These are phyloP conservation scores for Hibiscus tridactylites DNA, from an alignment of 345 rosid genomes.

Conservation along the genomic window DNA sequence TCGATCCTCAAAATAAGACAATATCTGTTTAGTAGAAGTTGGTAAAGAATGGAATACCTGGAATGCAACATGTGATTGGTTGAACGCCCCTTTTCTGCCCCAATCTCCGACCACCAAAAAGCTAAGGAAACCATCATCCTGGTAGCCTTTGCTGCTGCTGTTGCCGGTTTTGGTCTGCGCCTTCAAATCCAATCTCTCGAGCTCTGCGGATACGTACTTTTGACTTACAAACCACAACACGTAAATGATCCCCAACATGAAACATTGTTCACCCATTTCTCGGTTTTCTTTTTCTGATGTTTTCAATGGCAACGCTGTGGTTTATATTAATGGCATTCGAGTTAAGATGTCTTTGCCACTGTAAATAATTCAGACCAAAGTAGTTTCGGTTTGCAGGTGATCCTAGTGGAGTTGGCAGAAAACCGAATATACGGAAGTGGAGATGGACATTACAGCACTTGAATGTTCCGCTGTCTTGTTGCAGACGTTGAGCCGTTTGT, in stretches of 20 bases:
- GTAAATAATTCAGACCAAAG: background rate
- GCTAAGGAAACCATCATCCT: conserved; percentile 29
- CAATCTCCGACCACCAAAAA: conserved; percentile 48
- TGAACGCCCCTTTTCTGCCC: conserved; percentile 69
- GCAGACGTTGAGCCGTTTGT: background rate
- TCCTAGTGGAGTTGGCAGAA: too few relatives aligned
- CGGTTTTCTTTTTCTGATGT: background rate
- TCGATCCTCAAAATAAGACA: background rate
- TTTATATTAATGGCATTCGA: background rate
- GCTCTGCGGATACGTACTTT: conserved; percentile 26
- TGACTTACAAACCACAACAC: conserved; percentile 11
- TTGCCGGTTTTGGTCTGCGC: conserved; percentile 18
- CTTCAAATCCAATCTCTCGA: conserved; percentile 29
- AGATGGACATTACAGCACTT: background rate
- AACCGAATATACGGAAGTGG: too few relatives aligned
- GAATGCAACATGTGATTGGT: conserved; percentile 58
- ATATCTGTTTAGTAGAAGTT: too few relatives aligned
- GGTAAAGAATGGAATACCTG: conserved; percentile 27
- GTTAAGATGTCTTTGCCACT: background rate
- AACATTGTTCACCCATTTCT: background rate
- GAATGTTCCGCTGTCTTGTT: background rate
- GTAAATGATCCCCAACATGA: background rate
- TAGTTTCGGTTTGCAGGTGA: background rate
- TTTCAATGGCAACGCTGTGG: background rate
- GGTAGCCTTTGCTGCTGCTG: conserved; percentile 15